Percentiles rank a stretch among this genome's conserved stretches.
Evolutionary conservation across 441 rosid species (phyloP).

Genomic region (Hura crepitans): DNA sequence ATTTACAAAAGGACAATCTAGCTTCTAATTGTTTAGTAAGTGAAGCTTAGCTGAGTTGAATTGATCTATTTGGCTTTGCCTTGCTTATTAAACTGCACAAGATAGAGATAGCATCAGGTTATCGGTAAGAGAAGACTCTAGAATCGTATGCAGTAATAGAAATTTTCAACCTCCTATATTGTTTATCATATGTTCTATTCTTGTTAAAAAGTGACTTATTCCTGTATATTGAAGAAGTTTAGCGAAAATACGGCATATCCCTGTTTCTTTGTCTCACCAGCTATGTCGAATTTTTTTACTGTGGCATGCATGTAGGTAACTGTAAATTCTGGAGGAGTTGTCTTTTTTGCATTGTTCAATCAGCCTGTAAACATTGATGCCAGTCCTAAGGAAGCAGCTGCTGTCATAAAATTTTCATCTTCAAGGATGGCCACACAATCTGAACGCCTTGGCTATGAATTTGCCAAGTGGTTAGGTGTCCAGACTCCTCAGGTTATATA

Average conservation of each 20-base stretch:
- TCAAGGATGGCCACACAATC: slow-evolving; percentile 99
- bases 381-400: slow-evolving; percentile 75
- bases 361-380: slow-evolving; percentile 43
- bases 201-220: background rate
- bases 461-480: slow-evolving; percentile 91
- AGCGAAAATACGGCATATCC: background rate
- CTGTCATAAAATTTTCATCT: slow-evolving; percentile 98
- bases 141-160: background rate
- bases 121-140: slow-evolving; percentile 4
- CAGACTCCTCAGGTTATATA: slow-evolving; percentile 85
- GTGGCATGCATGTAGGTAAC: slow-evolving; percentile 60
- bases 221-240: background rate
- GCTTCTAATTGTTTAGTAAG: background rate
- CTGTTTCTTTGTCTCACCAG: slow-evolving; percentile 10
- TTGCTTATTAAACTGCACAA: background rate
- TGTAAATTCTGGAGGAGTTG: slow-evolving; percentile 99
- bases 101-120: background rate
- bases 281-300: slow-evolving; percentile 27
- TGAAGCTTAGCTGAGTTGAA: background rate
- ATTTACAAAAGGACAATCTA: background rate
- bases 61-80: background rate
- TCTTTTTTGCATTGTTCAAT: slow-evolving; percentile 90
- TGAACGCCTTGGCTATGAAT: slow-evolving; percentile 98
- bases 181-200: too few species aligned
- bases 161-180: slow-evolving; percentile 1